Conservation (phyloP, 148 eudicot species). For the Fagopyrum homotropicum region DNA sequence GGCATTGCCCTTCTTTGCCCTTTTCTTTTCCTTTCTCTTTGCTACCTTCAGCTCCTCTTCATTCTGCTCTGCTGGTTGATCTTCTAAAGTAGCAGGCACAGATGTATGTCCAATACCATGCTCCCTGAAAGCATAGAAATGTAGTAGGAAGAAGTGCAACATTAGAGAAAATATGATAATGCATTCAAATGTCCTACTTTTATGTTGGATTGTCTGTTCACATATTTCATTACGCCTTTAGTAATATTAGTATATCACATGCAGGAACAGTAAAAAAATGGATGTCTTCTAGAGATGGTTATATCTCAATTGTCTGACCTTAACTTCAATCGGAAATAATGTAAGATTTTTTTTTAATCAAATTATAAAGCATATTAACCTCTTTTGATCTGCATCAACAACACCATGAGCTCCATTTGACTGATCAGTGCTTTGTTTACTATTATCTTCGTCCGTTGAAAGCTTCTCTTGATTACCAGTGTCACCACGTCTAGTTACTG, state of each 20-base stretch:
- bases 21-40: constrained; percentile 29
- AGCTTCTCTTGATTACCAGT: constrained; percentile 6
- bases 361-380: constrained; percentile 26
- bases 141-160: not conserved
- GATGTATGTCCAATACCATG: constrained; percentile 3
- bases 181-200: not conserved
- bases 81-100: not conserved
- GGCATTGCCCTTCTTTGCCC: constrained; percentile 19
- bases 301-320: not conserved
- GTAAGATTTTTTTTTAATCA: not conserved
- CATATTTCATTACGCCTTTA: not conserved
- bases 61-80: not conserved
- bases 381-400: constrained; percentile 24
- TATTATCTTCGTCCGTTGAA: constrained; percentile 11
- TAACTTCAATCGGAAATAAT: not conserved
- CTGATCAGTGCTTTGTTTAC: not conserved
- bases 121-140: constrained; percentile 16
- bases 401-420: not conserved
- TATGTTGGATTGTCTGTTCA: not conserved
- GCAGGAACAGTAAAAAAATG: not conserved
- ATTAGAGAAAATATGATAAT: not conserved
- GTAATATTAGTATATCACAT: not conserved
- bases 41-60: constrained; percentile 11
- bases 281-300: not conserved
- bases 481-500: constrained; percentile 26